Evolutionary conservation across 441 rosid genomes (phyloP), one percentile per base, ranked within the genome.

Genomic region (Theobroma grandiflorum): DNA sequence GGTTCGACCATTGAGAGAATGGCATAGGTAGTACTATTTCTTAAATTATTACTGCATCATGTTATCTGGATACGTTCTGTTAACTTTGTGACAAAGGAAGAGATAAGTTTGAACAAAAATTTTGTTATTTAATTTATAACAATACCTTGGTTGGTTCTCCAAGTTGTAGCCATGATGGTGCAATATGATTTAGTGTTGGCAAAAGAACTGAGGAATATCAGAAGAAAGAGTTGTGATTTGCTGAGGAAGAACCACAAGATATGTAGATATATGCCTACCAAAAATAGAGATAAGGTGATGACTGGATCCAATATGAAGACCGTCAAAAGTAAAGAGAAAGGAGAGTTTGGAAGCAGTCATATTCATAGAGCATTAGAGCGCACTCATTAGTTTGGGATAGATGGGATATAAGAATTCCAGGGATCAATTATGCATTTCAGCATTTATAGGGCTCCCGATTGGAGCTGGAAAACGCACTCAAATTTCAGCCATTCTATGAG

Each of bases 401-500:
- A 10, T 11, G 65, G 37, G 65, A 61, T 11, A 4, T 31, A 61
- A 61, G 37, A 3, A 59, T 22, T 1, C 64, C 3, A 6, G 15
- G 59, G 43, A 49, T 43, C 74, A 73, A 73, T 73, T 3, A 73
- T 26, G 14, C 37, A 59, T 59, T 26, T 31, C 15, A 0, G 37
- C 64, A 26, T 10, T 26, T 26, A 59, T 6, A 3, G 10, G 38
- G 58, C 16, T 15, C 42, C 20, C 8, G 15, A 70, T 70, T 49
- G 58, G 74, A 31, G 22, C 22, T 70, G 59, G 16, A 57, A 71
- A 49, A 3, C 59, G 74, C 74, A 49, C 59, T 49, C 42, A 31
- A 71, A 50, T 71, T 31, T 26, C 22, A 49, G 74, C 74, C 74
- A 71, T 31, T 71, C 43, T 15, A 71, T 8, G 42, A 49, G 59